These are phyloP conservation scores for Gigaspora rosea DNA, from an alignment of 192 early-diverging fungal genomes.

Conservation along the genomic window DNA sequence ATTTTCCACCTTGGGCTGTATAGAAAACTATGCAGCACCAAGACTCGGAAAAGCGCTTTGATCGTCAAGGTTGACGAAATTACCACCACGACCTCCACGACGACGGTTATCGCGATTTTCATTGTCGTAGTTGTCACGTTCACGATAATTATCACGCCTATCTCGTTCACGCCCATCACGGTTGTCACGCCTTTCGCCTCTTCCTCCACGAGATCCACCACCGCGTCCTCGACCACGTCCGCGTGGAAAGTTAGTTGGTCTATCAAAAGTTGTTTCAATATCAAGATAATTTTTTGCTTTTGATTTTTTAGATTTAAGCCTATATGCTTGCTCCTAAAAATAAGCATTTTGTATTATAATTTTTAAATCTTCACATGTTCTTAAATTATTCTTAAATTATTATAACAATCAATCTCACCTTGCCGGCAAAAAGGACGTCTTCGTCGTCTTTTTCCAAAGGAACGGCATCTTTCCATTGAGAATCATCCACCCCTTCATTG, in stretches of 20 bases:
- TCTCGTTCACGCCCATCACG: conserved; percentile 45
- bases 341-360: neutral
- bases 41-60: conserved; percentile 72
- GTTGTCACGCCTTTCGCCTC: neutral
- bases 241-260: conserved; percentile 61
- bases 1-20: too few relatives aligned
- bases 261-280: conserved; percentile 84
- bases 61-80: conserved; percentile 74
- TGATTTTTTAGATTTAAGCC: conserved; percentile 54
- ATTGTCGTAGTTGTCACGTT: conserved; percentile 37
- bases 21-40: conserved; percentile 38
- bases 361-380: neutral
- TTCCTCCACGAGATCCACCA: conserved; percentile 36
- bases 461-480: conserved; percentile 79
- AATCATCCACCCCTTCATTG: conserved; percentile 86
- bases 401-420: conserved; percentile 47
- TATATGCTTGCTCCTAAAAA: conserved; percentile 31
- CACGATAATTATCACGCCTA: conserved; percentile 49
- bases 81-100: conserved; percentile 50
- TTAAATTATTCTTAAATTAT: too few relatives aligned
- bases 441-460: conserved; percentile 71
- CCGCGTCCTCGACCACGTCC: conserved; percentile 50
- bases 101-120: conserved; percentile 51
- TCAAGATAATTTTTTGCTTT: conserved; percentile 76
- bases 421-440: conserved; percentile 69